phyloP scores from a whole-genome alignment of 257 asterid species.

The Osmanthus fragrans region DNA sequence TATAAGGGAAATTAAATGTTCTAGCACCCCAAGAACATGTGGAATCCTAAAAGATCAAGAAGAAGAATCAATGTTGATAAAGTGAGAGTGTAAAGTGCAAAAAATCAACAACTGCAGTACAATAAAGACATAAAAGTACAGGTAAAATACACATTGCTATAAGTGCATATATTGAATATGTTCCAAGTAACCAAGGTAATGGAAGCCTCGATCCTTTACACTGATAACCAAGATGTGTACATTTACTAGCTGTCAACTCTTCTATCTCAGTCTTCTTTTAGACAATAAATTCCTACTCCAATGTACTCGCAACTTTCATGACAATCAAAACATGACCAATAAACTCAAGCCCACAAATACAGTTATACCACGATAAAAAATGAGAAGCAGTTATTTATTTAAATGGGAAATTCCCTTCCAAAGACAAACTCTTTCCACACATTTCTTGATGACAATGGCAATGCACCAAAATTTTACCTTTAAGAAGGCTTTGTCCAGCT shows the following conservation, averaged over 20 bases:
- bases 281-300: background rate
- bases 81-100: background rate
- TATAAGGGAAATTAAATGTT: background rate
- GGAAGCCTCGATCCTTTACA: background rate
- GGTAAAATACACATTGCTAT: slow-evolving; percentile 1
- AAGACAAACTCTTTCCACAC: slow-evolving; percentile 2
- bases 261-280: background rate
- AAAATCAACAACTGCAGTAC: slow-evolving; percentile 1
- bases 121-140: background rate
- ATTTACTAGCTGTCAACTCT: background rate
- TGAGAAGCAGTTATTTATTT: background rate
- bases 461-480: slow-evolving; percentile 44
- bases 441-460: background rate
- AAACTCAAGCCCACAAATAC: slow-evolving; percentile 7
- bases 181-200: background rate
- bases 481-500: slow-evolving; percentile 72
- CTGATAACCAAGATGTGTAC: background rate
- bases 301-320: background rate
- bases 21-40: background rate
- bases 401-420: background rate
- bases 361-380: background rate
- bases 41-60: background rate
- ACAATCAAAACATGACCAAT: background rate
- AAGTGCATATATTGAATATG: background rate
- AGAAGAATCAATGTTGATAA: background rate